Evolutionary conservation across 2,329 filamentous ascomycete genomes (phyloP), one percentile per base, ranked within the genome.

Genomic region (Epichloe typhina): DNA sequence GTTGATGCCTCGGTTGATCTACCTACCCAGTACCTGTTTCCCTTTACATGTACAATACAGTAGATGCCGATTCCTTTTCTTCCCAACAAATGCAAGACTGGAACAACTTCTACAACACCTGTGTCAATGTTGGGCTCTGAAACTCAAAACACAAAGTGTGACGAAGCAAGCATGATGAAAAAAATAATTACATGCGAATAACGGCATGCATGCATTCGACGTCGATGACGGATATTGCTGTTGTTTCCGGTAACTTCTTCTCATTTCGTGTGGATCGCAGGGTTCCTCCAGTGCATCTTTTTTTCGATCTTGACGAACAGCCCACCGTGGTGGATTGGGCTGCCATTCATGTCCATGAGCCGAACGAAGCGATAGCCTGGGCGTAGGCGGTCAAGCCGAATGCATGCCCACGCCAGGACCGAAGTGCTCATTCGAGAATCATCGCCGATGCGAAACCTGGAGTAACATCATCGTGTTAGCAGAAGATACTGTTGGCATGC

Each of bases 331-430:
- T 66, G 59, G 23, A 74, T 70, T 12, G 66, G 64, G 44, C 67
- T 63, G 17, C 75, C 73, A 26, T 68, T 65, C 21, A 64, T 63
- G 52, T 79, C 71, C 56, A 72, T 62, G 43, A 82, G 68, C 39
- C 67, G 64, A 48, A 82, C 64, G 54, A 79, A 75, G 43, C 78
- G 73, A 62, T 78, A 80, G 17, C 78, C 78, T 45, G 64, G 64
- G 45, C 69, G 72, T 2, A 82, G 69, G 39, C 77, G 74, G 62
- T 80, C 77, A 12, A 82, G 72, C 3, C 78, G 75, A 59, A 80
- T 73, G 58, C 77, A 80, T 26, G 77, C 74, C 77, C 77, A 81
- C 9, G 72, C 74, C 26, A 75, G 66, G 37, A 72, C 62, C 12
- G 66, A 60, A 38, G 62, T 64, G 21, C 67, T 62, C 48, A 65